Conservation (phyloP, 345 rosid species). For the Draba incana region DNA sequence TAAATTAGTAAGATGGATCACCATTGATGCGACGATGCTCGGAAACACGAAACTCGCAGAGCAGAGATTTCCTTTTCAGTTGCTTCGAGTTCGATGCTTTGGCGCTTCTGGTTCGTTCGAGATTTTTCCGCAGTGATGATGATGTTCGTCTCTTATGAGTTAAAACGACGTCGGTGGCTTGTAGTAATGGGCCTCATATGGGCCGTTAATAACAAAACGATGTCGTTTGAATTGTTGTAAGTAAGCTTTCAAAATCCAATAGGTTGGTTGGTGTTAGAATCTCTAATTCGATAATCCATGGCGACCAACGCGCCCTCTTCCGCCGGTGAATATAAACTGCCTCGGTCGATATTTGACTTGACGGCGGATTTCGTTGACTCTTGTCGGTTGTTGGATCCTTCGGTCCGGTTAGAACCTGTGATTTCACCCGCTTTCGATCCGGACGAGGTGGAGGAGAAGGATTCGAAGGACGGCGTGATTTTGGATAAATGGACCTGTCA, state of each 20-base stretch:
- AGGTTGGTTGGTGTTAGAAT: neutral
- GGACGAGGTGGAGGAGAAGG: constrained; percentile 43
- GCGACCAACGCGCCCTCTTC: constrained; percentile 33
- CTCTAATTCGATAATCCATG: constrained; percentile 32
- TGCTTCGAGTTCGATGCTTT: neutral
- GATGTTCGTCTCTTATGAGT: too few relatives aligned
- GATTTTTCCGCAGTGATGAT: constrained; percentile 7
- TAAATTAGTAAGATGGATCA: neutral
- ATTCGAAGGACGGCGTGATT: constrained; percentile 39
- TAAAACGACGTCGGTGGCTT: neutral
- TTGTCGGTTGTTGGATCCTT: constrained; percentile 58
- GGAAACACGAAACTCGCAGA: neutral
- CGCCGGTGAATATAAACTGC: constrained; percentile 41
- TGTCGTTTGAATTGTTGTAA: neutral
- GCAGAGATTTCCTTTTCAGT: neutral
- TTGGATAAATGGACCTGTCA: constrained; percentile 86
- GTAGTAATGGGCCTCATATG: constrained; percentile 12
- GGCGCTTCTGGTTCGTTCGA: constrained; percentile 9
- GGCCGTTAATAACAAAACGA: constrained; percentile 1
- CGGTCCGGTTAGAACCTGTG: constrained; percentile 38
- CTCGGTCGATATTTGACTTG: constrained; percentile 69
- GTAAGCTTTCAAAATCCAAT: neutral
- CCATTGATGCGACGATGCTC: constrained; percentile 34
- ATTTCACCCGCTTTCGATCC: constrained; percentile 35
- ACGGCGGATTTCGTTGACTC: constrained; percentile 61